These are phyloP conservation scores for Talaromyces sp. DNA, from an alignment of 2,329 filamentous ascomycete species.

Conservation along the genomic window DNA sequence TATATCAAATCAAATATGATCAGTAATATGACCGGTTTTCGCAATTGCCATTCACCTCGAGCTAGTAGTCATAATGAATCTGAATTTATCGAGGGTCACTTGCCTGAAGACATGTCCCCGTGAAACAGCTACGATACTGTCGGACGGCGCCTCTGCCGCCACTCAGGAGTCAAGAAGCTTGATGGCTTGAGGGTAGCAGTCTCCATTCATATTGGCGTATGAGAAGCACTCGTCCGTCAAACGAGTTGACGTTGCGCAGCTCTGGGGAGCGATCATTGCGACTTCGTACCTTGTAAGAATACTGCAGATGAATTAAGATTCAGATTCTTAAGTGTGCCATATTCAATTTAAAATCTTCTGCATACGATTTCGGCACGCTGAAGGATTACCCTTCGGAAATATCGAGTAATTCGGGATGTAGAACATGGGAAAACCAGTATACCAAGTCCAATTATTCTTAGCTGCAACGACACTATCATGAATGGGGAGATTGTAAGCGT, in stretches of 20 bases:
- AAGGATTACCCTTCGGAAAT: not conserved
- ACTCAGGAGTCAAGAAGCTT: not conserved
- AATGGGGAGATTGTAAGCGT: not conserved
- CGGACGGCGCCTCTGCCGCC: not conserved
- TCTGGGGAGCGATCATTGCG: not conserved
- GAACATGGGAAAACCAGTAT: not conserved
- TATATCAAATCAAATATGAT: not conserved
- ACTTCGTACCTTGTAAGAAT: not conserved
- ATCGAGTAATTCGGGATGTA: not conserved
- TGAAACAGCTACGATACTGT: too few species aligned
- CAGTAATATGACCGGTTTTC: not conserved
- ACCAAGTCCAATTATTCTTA: not conserved
- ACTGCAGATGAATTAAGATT: not conserved
- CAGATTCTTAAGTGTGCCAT: not conserved
- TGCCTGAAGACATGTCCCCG: not conserved
- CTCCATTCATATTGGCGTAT: not conserved
- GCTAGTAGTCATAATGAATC: not conserved
- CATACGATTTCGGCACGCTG: not conserved
- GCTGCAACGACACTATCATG: not conserved
- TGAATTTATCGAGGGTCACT: not conserved
- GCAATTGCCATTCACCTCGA: not conserved
- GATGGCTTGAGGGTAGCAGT: not conserved
- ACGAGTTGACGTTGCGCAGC: too few species aligned
- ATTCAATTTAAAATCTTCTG: not conserved
- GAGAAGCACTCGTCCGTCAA: not conserved